phyloP scores from a whole-genome alignment of 345 rosid genomes.

The Brassica carinata region DNA sequence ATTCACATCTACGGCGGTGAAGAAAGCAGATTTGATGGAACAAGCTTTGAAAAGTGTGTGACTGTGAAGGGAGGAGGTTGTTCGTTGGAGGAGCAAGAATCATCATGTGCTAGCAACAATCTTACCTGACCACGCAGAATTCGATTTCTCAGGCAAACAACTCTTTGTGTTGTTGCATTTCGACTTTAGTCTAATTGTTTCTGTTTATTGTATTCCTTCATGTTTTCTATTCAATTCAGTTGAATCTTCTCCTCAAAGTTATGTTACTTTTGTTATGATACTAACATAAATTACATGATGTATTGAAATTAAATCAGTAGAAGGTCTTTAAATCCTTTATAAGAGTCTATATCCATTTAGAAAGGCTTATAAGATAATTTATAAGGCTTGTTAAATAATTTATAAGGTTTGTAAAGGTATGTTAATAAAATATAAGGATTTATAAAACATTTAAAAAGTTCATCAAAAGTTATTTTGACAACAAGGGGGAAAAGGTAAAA shows the following conservation, averaged over 20 bases:
- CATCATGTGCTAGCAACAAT: slow-evolving; percentile 81
- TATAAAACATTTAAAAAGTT: no score
- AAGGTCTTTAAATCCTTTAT: no score
- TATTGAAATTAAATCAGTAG: no score
- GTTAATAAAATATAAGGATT: no score
- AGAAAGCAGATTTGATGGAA: slow-evolving; percentile 67
- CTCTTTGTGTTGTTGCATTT: slow-evolving; percentile 7
- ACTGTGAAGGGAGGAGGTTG: not conserved
- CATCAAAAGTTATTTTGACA: no score
- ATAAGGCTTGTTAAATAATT: no score
- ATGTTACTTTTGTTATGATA: not conserved
- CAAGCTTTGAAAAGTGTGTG: slow-evolving; percentile 71
- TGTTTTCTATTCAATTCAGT: not conserved
- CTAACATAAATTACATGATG: not conserved
- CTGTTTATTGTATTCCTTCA: not conserved
- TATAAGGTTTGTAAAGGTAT: no score
- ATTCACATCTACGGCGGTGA: slow-evolving; percentile 24
- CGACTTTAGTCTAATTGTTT: not conserved
- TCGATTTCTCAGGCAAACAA: slow-evolving; percentile 7
- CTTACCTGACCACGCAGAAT: slow-evolving; percentile 40
- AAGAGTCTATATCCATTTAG: no score
- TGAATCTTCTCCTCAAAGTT: not conserved
- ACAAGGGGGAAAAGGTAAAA: no score
- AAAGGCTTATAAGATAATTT: no score
- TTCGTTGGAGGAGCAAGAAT: slow-evolving; percentile 62